Percentiles rank a stretch among this genome's conserved stretches.
Conservation (phyloP, 2,329 filamentous ascomycete genomes). For the Ophiocordyceps camponoti-saundersi region DNA sequence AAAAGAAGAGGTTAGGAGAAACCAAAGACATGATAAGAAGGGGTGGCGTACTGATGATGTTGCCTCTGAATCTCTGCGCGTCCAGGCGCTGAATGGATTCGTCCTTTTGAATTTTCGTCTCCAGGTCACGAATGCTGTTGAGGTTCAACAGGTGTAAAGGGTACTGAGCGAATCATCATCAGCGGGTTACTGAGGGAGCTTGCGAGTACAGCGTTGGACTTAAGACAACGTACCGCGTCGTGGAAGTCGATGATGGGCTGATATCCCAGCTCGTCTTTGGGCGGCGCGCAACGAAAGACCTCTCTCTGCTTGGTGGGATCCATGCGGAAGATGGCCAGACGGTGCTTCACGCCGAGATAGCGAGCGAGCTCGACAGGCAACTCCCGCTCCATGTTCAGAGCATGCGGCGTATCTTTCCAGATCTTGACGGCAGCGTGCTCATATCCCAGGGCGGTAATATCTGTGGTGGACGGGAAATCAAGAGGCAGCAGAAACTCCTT, state of each 20-base stretch:
- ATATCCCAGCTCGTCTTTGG: conserved; percentile 39
- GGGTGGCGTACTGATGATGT: conserved; percentile 41
- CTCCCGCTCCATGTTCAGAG: conserved; percentile 40
- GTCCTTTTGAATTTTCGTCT: conserved; percentile 35
- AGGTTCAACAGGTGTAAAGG: conserved; percentile 53
- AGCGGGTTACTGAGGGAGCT: not conserved
- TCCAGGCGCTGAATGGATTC: conserved; percentile 34
- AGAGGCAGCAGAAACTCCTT: conserved; percentile 51
- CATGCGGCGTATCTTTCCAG: conserved; percentile 40
- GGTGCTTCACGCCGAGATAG: conserved; percentile 50
- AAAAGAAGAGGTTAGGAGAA: not conserved
- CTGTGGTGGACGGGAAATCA: conserved; percentile 36
- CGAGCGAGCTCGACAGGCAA: conserved; percentile 43
- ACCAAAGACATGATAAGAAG: not conserved
- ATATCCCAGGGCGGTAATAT: conserved; percentile 43
- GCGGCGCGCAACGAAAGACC: conserved; percentile 44
- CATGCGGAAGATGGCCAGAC: conserved; percentile 51
- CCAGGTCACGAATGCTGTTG: conserved; percentile 43
- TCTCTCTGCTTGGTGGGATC: conserved; percentile 39
- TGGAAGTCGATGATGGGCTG: conserved; percentile 51
- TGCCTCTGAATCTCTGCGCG: conserved; percentile 49
- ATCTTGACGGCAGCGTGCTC: conserved; percentile 42
- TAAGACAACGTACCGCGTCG: conserved; percentile 40
- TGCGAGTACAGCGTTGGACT: not conserved
- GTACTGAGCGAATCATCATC: conserved; percentile 26